Evolutionary conservation across 495 filamentous ascomycete genomes (phyloP).

Genomic region (Trichoderma orchidacearum): DNA sequence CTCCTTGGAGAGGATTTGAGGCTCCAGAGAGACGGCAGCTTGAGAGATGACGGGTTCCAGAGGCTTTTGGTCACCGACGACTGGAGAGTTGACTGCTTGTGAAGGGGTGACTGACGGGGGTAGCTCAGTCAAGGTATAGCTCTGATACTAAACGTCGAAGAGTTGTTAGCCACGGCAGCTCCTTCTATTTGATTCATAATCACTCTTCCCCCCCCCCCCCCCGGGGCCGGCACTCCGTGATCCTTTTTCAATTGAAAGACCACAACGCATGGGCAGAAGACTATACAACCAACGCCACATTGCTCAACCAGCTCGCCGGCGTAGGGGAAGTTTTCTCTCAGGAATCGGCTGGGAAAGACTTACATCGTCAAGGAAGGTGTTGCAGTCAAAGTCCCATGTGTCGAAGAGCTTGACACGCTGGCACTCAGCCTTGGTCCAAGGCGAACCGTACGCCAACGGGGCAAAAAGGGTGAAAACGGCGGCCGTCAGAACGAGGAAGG

Average conservation of each 20-base stretch:
- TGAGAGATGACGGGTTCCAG: slow-evolving; percentile 23
- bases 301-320: too few species aligned
- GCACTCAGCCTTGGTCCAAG: slow-evolving; percentile 83
- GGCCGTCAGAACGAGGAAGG: slow-evolving; percentile 58
- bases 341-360: slow-evolving; percentile 23
- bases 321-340: too few species aligned
- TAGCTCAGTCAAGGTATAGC: neutral
- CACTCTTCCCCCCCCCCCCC: too few species aligned
- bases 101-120: neutral
- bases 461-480: slow-evolving; percentile 73
- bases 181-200: too few species aligned
- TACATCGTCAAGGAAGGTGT: slow-evolving; percentile 78
- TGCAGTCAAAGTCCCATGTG: slow-evolving; percentile 96
- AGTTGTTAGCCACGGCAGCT: neutral
- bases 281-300: neutral
- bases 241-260: too few species aligned
- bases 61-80: slow-evolving; percentile 2
- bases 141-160: slow-evolving; percentile 1
- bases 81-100: neutral
- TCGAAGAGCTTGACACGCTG: slow-evolving; percentile 72
- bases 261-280: too few species aligned
- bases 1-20: slow-evolving; percentile 50
- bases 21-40: slow-evolving; percentile 27
- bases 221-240: too few species aligned
- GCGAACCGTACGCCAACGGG: slow-evolving; percentile 82